These are phyloP conservation scores for Dactylonectria macrodidyma DNA, from an alignment of 2,329 filamentous ascomycete genomes.

Conservation along the genomic window DNA sequence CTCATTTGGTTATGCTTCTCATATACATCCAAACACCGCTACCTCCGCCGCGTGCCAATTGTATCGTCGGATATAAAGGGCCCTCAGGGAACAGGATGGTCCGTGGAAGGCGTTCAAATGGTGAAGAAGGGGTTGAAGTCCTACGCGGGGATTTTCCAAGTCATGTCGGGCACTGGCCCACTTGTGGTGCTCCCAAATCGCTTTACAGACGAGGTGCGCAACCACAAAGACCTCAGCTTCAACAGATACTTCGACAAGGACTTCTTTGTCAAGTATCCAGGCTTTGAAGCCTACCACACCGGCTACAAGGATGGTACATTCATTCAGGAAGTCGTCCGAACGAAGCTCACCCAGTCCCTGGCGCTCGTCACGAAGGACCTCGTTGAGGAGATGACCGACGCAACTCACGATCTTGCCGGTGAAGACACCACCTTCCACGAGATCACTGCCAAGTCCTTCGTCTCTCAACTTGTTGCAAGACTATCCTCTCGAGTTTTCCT, in stretches of 20 bases:
- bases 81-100: constrained; percentile 5
- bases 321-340: constrained; percentile 12
- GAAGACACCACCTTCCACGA: constrained; percentile 5
- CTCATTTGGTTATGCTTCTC: not conserved
- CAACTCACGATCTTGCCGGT: not conserved
- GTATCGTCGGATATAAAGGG: not conserved
- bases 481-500: constrained; percentile 66
- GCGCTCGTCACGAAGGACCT: constrained; percentile 12
- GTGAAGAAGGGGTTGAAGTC: constrained; percentile 2
- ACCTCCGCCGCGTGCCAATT: not conserved
- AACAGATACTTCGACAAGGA: constrained; percentile 24
- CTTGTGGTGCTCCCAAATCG: constrained; percentile 7
- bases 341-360: constrained; percentile 12
- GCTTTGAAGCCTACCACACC: constrained; percentile 22
- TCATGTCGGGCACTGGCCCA: constrained; percentile 13
- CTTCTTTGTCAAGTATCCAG: constrained; percentile 22
- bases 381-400: constrained; percentile 10
- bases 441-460: not conserved
- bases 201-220: constrained; percentile 15
- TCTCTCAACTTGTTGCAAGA: constrained; percentile 55
- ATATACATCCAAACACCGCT: constrained; percentile 9
- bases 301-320: constrained; percentile 17
- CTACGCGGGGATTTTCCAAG: not conserved
- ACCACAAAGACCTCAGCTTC: constrained; percentile 24
- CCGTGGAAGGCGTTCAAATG: constrained; percentile 14